A percentile compares a stretch with the other conserved stretches of the same genome.
Conservation (phyloP, 257 asterid species). For the Solanum tarijense region DNA sequence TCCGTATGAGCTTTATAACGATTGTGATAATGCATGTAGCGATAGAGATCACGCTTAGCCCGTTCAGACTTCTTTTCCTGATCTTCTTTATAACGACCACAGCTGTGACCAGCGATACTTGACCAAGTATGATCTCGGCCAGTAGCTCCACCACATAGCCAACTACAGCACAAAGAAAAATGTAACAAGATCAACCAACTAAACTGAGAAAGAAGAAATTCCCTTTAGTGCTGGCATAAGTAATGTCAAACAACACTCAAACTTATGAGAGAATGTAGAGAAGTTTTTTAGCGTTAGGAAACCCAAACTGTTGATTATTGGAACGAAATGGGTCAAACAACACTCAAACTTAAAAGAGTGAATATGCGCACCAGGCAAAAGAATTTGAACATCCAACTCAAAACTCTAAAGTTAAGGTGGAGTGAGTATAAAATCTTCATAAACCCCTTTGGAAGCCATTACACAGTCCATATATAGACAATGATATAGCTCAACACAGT, state of each 20-base stretch:
- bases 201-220: background rate
- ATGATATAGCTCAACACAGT: background rate
- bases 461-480: background rate
- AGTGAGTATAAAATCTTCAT: background rate
- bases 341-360: background rate
- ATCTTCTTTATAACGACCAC: conserved; percentile 89
- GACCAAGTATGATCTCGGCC: conserved; percentile 79
- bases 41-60: conserved; percentile 71
- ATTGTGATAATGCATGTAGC: conserved; percentile 89
- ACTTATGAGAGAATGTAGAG: background rate
- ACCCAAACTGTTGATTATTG: background rate
- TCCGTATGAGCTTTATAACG: conserved; percentile 89
- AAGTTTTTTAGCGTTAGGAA: background rate
- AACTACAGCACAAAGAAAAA: conserved; percentile 33
- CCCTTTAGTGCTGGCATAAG: background rate
- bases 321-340: background rate
- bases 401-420: background rate
- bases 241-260: background rate
- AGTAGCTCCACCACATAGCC: conserved; percentile 97
- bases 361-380: background rate
- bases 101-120: conserved; percentile 65
- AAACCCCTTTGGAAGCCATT: background rate
- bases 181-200: conserved; percentile 1
- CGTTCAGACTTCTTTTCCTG: conserved; percentile 42
- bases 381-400: background rate